These are phyloP conservation scores for Aspergillus sp. DNA, from an alignment of 2,329 filamentous ascomycete species.

Conservation along the genomic window DNA sequence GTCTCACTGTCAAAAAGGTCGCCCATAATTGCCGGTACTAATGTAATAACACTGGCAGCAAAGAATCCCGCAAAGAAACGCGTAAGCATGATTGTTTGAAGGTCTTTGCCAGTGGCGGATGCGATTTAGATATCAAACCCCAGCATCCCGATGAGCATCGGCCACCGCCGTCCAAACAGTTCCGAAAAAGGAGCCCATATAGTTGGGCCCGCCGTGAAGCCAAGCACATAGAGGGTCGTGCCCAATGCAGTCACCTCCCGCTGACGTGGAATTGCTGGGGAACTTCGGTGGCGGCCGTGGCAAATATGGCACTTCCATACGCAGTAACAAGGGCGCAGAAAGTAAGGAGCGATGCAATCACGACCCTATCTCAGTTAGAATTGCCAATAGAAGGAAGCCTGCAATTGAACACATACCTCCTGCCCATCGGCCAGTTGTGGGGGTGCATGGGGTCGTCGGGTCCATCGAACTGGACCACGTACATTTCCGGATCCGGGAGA, in stretches of 20 bases:
- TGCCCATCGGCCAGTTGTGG: conserved; percentile 51
- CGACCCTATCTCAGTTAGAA: conserved; percentile 14
- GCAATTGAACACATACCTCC: conserved; percentile 36
- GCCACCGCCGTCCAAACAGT: conserved; percentile 56
- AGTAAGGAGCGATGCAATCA: conserved; percentile 17
- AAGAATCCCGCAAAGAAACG: conserved; percentile 48
- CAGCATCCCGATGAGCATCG: conserved; percentile 46
- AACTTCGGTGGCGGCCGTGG: conserved; percentile 63
- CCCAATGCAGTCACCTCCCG: conserved; percentile 44
- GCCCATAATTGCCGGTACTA: conserved; percentile 42
- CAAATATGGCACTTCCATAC: conserved; percentile 63
- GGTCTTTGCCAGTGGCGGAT: conserved; percentile 40
- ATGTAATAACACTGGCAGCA: conserved; percentile 39
- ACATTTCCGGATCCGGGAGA: conserved; percentile 50
- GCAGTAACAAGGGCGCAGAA: conserved; percentile 41
- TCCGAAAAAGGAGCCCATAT: conserved; percentile 63
- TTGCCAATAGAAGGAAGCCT: too few relatives aligned
- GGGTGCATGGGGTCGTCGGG: conserved; percentile 51
- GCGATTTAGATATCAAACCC: conserved; percentile 45
- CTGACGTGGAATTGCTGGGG: conserved; percentile 45
- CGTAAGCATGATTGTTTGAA: conserved; percentile 38
- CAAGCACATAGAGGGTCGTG: conserved; percentile 47
- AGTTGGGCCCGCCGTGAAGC: conserved; percentile 59
- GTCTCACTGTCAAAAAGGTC: conserved; percentile 50
- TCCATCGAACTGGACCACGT: conserved; percentile 57